Base-by-base conservation (phyloP, 768 basidiomycete genomes). In the Butyriboletus loyo region DNA sequence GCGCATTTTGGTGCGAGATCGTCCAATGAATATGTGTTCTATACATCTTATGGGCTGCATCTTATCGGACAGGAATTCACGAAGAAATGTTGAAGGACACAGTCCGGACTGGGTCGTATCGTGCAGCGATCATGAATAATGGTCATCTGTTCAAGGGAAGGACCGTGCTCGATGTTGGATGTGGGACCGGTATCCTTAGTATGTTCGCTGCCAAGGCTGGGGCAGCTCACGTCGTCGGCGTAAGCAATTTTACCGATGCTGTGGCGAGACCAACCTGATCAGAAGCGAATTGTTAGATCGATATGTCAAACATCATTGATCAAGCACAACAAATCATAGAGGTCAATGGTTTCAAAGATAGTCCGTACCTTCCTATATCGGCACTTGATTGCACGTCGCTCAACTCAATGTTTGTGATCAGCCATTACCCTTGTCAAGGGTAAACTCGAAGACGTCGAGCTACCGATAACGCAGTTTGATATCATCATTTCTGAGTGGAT, bases 401-500 rank as follows among this genome's bases (percentile, higher is more conserved):
- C 43, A 56, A 38, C 24, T 47, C 35, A 3, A 27, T 41, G 22
- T 49, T 51, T 57, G 34, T 30, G 49, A 37, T 57, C 50, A 97
- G 93, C 81, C 60, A 97, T 98, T 72, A 94, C 91, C 36, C 86
- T 98, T 52, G 86, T 98, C 60, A 98, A 98, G 74, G 95, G 96
- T 53, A 99, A 99, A 74, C 87, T 99, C 54, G 96, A 99, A 70
- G 96, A 99, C 41, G 76, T 85, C 45, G 84, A 85, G 54, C 80
- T 98, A 38, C 96, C 96, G 14, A 83, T 96, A 65, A 75, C 89
- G 56, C 77, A 95, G 70, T 98, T 93, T 68, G 97, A 99, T 70
- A 98, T 99, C 74, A 97, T 99, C 75, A 91, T 99, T 67, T 97
- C 94, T 55, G 97, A 99, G 71, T 99, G 96, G 97, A 99, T 99